phyloP scores from a whole-genome alignment of 306 rosid species.

The Quercus suber region DNA sequence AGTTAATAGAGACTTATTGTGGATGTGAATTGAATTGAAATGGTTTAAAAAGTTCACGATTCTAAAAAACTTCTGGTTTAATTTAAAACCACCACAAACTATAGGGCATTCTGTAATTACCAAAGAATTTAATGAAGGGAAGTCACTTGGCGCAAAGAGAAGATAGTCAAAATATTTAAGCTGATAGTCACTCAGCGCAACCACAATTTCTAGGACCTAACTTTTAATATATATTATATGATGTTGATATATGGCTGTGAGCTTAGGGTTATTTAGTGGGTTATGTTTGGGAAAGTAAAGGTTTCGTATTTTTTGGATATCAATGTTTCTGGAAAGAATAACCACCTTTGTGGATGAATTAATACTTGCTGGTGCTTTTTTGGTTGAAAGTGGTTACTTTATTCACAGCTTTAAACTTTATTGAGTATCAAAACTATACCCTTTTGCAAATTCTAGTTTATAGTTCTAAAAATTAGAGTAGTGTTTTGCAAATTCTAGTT shows the following conservation, averaged over 20 bases:
- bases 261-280: not conserved
- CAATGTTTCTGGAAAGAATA: not conserved
- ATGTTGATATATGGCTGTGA: not conserved
- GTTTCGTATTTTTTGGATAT: not conserved
- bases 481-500: not conserved
- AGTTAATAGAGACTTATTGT: too few relatives aligned
- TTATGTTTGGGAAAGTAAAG: not conserved
- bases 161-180: too few relatives aligned
- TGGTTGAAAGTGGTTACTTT: not conserved
- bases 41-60: too few relatives aligned
- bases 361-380: not conserved
- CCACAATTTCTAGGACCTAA: too few relatives aligned
- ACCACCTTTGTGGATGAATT: not conserved
- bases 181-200: too few relatives aligned
- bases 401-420: not conserved
- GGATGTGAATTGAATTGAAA: too few relatives aligned
- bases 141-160: too few relatives aligned
- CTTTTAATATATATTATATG: too few relatives aligned
- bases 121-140: too few relatives aligned
- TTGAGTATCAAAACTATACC: not conserved
- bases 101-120: too few relatives aligned
- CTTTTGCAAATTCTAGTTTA: not conserved
- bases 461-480: not conserved
- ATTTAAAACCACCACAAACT: too few relatives aligned
- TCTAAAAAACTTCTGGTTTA: too few relatives aligned